Evolutionary conservation across 768 basidiomycete genomes (phyloP), one percentile per base, ranked within the genome.

Genomic region (Hypholoma fasciculare): DNA sequence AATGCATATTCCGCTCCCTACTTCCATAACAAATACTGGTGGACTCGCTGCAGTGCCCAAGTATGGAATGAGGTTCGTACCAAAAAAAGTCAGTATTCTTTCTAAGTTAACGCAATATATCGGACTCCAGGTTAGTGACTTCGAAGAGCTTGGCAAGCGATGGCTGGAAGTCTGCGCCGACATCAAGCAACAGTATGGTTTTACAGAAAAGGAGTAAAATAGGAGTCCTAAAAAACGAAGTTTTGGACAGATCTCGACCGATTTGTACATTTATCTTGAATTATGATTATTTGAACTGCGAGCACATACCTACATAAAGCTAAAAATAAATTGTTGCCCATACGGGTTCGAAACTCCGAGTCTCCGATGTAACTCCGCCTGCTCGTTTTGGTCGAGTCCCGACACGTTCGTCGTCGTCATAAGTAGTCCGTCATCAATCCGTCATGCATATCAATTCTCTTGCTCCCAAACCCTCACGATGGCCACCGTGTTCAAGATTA

Each of bases 1-100:
- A 78, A 80, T 26, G 70, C 72, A 3, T 79, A 66, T 59, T 67
- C 72, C 1, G 65, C 70, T 1, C 60, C 65, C 39, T 80, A 71
- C 55, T 69, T 72, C 46, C 76, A 79, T 53, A 72, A 77, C 48
- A 70, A 68, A 0, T 61, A 61, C 16, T 82, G 80, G 80, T 82
- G 80, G 81, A 74, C 74, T 0, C 69, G 82, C 19, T 76, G 73
- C 52, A 79, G 80, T 57, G 76, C 75, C 2, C 82, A 83, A 57
- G 67, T 83, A 0, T 83, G 71, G 68, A 78, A 71, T 54, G 78
- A 82, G 71, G 80, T 82, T 16, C 7, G 71, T 57, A 16, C 38
- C 16, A 2, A 4, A 23, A 23, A 23, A 23, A 23, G 4, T 23
- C 23, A 4, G 23, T 48, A 19, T 46, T 6, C 17, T 34, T n/a